Evolutionary conservation across 306 rosid species (phyloP), one percentile per base, ranked within the genome.

Genomic region (Quercus cerris): DNA sequence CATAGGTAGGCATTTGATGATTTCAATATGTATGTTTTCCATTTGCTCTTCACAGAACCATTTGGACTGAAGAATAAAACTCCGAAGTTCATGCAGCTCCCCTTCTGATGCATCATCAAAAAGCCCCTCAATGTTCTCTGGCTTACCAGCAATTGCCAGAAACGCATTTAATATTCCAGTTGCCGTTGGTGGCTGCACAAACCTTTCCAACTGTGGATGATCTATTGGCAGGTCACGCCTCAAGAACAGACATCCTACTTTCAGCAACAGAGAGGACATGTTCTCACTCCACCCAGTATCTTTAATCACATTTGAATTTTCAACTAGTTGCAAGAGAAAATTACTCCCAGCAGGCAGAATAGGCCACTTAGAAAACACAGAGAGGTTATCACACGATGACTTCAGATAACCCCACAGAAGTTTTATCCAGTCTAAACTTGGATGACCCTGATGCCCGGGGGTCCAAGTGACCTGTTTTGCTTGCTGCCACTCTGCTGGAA

Each of bases 251-350:
- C 95, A 93, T 77, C 99, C 97, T 76, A 90, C 92, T 88, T 91
- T 94, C 81, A 75, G 86, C 91, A 94, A 79, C 83, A 94, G 84
- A 83, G 97, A 86, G 83, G 87, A 84, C 95, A 94, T 91, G 82
- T 94, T 94, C 88, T 94, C 99, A 87, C 92, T 94, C 99, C 99
- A 94, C 41, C 97, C 99, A 61, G 90, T 95, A 89, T 90, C 91
- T 87, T 83, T 91, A 76, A 94, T 91, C 80, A 94, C 97, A 63
- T 85, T 86, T 13, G 90, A 91, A 83, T 93, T 91, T 71, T 87
- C 87, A 70, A 71, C 90, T 80, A 94, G 91, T 85, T 86, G 94
- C 90, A 91, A 71, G 81, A 94, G 88, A 87, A 84, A 81, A 74
- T 82, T 83, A 77, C 85, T 76, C 71, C 95, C 97, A 75, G 89